A percentile compares a stretch with the other conserved stretches of the same genome.
Evolutionary conservation across 1,139 yeast genomes (phyloP).

Genomic region (Taphrina communis): DNA sequence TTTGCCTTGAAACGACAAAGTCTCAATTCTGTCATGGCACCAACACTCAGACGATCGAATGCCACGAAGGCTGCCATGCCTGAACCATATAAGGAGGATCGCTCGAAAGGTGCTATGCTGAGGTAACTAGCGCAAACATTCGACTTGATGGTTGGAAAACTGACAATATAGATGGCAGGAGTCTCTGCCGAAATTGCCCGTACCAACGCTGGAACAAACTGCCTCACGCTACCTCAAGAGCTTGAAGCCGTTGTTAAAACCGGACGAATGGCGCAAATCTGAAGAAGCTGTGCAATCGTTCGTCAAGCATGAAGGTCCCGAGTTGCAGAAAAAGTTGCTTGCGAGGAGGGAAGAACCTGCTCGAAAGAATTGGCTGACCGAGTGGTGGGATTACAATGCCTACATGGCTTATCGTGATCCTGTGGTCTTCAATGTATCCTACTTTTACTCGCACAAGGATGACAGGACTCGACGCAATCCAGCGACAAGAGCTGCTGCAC

Average conservation of each 20-base stretch:
- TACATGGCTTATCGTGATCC: conserved; percentile 92
- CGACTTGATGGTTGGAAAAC: no score
- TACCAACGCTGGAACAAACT: conserved; percentile 79
- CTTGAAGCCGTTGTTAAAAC: conserved; percentile 69
- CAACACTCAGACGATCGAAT: conserved; percentile 26
- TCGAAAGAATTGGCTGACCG: conserved; percentile 84
- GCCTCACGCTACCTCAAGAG: conserved; percentile 71
- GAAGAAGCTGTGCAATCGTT: conserved; percentile 70
- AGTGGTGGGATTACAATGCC: conserved; percentile 94
- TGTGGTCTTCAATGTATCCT: conserved; percentile 89
- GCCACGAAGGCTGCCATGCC: conserved; percentile 32
- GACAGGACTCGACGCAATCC: conserved; percentile 64
- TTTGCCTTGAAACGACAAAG: conserved; percentile 25
- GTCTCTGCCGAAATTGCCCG: conserved; percentile 82
- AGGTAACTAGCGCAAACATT: conserved; percentile 1
- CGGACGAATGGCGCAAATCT: conserved; percentile 64
- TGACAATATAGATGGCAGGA: conserved; percentile 62
- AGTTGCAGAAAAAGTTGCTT: conserved; percentile 69
- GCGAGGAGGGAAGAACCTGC: conserved; percentile 63
- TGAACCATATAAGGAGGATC: conserved; percentile 36
- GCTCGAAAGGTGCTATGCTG: conserved; percentile 37
- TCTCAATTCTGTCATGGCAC: conserved; percentile 20
- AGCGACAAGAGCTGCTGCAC: conserved; percentile 73
- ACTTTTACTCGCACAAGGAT: conserved; percentile 85
- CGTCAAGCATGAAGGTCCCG: conserved; percentile 66